Base-by-base conservation (phyloP, 1,284 basidiomycete species). In the Mycena citricolor region DNA sequence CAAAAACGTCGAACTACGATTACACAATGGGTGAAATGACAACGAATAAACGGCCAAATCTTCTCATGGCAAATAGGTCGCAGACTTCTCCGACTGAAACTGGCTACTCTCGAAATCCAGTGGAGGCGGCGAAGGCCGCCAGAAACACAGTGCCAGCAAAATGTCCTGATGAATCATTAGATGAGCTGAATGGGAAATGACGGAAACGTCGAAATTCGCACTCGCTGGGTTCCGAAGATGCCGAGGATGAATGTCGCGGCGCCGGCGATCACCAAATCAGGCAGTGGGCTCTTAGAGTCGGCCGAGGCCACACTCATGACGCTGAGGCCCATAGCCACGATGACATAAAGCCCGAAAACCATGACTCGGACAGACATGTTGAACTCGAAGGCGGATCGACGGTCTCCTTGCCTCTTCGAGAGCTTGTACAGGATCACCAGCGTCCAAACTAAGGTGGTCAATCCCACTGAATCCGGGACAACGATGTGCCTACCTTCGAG, bases 161-260 rank as follows among this genome's bases (percentile, higher is more conserved):
- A 74, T 68, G 51, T 73, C 71, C 66, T 71, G 39, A n/a, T 28
- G 24, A n/a, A 13, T 32, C 14, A 31, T 6, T 17, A 25, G 8
- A 10, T 37, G 4, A 39, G 30, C 35, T 4, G 32, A 25, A 39
- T 33, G 4, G 17, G 7, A 16, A 11, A 34, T 20, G 25, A 11
- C 2, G 11, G 16, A 12, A 22, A 17, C 13, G 17, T 17, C 6
- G 14, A 36, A 12, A 20, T n/a, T 29, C 61, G 48, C 54, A 68
- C 70, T 41, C 48, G 56, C 51, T 73, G 73, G 0, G 73, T 70
- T 2, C 65, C 72, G 52, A 76, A 76, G 32, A 74, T 67, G 26
- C 73, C 28, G 12, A 74, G 57, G 11, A 71, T 57, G 21, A 68
- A 62, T 5, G 61, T 70, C 10, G 71, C 62, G 47, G 70, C 72